Evolutionary conservation across 768 basidiomycete species (phyloP).

Genomic region (Amanita subjunquillea): DNA sequence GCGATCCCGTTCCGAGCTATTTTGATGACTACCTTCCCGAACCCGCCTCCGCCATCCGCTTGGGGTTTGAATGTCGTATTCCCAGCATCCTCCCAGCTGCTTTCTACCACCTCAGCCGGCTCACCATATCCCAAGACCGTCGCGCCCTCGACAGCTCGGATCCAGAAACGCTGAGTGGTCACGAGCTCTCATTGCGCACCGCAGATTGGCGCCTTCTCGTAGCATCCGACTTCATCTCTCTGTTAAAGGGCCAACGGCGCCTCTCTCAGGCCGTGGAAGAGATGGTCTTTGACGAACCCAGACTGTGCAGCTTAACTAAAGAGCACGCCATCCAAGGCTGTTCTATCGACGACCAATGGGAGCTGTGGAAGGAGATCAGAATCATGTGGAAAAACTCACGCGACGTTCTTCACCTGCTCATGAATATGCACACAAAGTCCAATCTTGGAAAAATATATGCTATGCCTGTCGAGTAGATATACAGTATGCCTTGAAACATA

Average conservation of each 20-base stretch:
- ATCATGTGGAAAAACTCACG: neutral
- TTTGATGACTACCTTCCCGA: conserved; percentile 1
- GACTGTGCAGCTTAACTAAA: neutral
- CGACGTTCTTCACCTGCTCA: neutral
- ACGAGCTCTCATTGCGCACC: neutral
- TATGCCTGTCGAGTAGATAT: neutral
- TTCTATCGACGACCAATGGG: neutral
- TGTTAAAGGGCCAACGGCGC: neutral
- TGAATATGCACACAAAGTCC: neutral
- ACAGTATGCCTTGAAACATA: neutral
- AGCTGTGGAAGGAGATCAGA: neutral
- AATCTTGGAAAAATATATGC: neutral
- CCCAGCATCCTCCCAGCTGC: conserved; percentile 4
- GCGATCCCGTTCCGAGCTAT: neutral
- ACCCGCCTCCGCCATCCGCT: conserved; percentile 6
- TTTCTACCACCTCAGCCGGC: conserved; percentile 5
- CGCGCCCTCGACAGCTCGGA: neutral
- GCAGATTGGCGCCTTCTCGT: neutral
- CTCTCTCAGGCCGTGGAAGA: neutral
- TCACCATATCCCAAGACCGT: neutral
- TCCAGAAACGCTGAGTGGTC: neutral
- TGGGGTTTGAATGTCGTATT: conserved; percentile 5
- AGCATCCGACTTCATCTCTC: neutral
- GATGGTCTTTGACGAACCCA: neutral
- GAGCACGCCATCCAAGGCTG: neutral